A percentile compares a stretch with the other conserved stretches of the same genome.
These are phyloP conservation scores for Cladosporium oxysporum DNA, from an alignment of 2,329 filamentous ascomycete genomes.

Conservation along the genomic window DNA sequence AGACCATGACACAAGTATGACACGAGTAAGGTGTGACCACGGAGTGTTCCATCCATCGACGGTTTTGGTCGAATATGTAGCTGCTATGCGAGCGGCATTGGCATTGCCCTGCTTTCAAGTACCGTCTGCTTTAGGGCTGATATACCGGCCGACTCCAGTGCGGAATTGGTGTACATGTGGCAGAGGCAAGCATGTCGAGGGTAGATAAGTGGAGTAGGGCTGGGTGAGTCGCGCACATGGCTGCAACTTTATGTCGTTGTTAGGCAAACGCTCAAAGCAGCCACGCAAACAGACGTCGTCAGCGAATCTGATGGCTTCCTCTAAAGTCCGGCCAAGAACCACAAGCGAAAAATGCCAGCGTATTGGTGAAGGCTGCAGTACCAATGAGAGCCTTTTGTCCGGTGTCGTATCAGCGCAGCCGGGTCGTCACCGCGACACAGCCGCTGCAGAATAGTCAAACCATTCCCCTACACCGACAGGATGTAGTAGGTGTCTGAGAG, in stretches of 20 bases:
- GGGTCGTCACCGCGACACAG: conserved; percentile 2
- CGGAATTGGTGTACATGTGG: background rate
- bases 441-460: background rate
- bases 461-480: background rate
- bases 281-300: background rate
- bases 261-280: background rate
- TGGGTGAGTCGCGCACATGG: background rate
- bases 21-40: background rate
- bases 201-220: background rate
- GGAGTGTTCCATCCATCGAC: background rate
- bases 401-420: background rate
- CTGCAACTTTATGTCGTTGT: background rate
- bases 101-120: background rate
- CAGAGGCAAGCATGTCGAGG: background rate
- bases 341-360: background rate
- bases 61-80: background rate
- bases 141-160: background rate
- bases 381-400: background rate
- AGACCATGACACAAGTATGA: background rate
- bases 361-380: background rate
- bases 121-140: conserved; percentile 2
- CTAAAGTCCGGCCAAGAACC: background rate
- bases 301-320: background rate
- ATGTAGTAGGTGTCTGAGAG: background rate
- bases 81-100: background rate